Base-by-base conservation (phyloP, 345 rosid species). In the Conringia planisiliqua region DNA sequence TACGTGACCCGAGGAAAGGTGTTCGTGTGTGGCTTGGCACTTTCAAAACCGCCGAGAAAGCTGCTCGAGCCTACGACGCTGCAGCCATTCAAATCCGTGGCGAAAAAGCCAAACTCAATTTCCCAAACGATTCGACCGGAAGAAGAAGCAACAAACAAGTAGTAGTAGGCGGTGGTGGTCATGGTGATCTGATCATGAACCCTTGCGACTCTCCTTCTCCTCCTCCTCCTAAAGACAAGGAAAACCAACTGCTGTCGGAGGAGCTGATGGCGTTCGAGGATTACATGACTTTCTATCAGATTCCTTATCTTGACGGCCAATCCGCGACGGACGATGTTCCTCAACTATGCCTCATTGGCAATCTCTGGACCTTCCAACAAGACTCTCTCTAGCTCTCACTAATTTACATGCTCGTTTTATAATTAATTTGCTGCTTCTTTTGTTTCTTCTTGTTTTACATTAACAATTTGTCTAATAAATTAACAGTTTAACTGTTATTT, bases 1-100 rank as follows among this genome's bases (percentile, higher is more conserved):
- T 92, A 72, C 96, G 97, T 32, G 97, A 92, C 68, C 97, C 97
- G 5, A 83, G 90, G 27, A 92, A 92, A 80, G 97, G 97, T 4
- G 92, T 87, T 48, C 93, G 98, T 27, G 93, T 93, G 39, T 93
- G 98, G 98, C 91, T 93, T 9, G 98, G 98, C 33, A 93, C 98
- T 24, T 93, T 84, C 85, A 86, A 86, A 77, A 90, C 98, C 4
- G 88, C 98, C 0, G 96, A 92, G 62, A 96, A 92, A 71, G 98
- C 98, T 2, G 98, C 98, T 30, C 85, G 88, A 55, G 97, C 98
- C 46, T 93, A 93, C 72, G 97, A 93, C 84, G 73, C 82, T 24
- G 98, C 86, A 33, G 98, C 98, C 52, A 91, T 88, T 59, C 85
- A 77, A 74, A 90, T 90, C 71, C 90, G 98, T 55, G 98, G 98